These are phyloP conservation scores for Acacia confusa DNA, from an alignment of 306 rosid species.

Conservation along the genomic window DNA sequence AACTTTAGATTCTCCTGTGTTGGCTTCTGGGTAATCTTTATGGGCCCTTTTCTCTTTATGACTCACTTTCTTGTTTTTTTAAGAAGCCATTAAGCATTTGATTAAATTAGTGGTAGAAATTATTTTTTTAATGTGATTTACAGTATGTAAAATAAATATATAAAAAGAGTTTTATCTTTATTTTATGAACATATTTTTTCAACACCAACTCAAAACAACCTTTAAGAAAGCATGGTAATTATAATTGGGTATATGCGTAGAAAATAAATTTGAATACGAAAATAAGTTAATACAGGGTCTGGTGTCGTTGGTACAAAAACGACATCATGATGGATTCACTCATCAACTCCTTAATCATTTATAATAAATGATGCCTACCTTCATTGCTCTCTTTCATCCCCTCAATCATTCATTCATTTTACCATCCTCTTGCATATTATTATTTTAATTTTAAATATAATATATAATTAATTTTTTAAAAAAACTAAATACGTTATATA, in stretches of 20 bases:
- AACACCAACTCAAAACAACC: too few species aligned
- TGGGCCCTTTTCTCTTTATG: not conserved
- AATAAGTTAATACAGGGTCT: not conserved
- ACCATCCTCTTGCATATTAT: not conserved
- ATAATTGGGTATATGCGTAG: not conserved
- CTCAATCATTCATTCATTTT: not conserved
- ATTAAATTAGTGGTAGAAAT: too few species aligned
- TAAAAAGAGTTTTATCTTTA: too few species aligned
- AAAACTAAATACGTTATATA: too few species aligned
- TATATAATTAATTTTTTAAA: too few species aligned
- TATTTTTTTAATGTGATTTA: too few species aligned
- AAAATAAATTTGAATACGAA: not conserved
- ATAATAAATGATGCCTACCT: not conserved
- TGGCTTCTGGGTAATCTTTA: not conserved
- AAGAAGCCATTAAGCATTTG: too few species aligned
- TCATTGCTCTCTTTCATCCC: not conserved
- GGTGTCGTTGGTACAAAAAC: not conserved
- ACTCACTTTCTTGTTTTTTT: too few species aligned
- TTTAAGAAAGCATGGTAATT: not conserved
- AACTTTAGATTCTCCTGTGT: not conserved
- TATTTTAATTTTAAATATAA: too few species aligned
- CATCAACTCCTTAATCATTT: not conserved
- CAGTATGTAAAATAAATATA: accelerated
- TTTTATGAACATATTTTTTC: too few species aligned
- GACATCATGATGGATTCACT: not conserved